These are phyloP conservation scores for Lagerstroemia speciosa DNA, from an alignment of 345 rosid species.

Conservation along the genomic window DNA sequence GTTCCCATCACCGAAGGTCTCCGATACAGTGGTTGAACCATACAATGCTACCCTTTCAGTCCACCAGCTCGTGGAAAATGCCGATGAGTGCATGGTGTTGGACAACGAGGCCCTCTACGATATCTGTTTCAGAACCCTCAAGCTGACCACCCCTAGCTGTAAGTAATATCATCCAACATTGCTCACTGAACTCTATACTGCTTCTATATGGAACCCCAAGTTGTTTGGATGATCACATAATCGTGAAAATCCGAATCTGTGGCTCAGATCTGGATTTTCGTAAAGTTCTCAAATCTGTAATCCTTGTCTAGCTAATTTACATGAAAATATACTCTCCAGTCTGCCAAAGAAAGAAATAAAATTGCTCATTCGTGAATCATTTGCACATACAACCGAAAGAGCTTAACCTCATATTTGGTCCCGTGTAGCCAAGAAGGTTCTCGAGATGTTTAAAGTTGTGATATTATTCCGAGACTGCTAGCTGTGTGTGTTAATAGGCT, in stretches of 20 bases:
- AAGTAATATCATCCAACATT: background rate
- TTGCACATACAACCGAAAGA: background rate
- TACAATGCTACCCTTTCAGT: conserved; percentile 31
- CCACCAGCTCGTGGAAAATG: conserved; percentile 30
- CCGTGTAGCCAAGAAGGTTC: background rate
- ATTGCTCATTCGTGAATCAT: background rate
- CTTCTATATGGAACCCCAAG: background rate
- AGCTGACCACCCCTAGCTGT: conserved; percentile 27
- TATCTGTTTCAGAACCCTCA: conserved; percentile 28
- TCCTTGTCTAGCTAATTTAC: background rate
- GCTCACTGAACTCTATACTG: background rate
- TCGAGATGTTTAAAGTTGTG: background rate
- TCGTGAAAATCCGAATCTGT: no score
- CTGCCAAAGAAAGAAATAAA: background rate
- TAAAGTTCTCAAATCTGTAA: background rate
- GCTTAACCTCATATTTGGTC: background rate
- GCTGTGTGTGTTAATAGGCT: background rate
- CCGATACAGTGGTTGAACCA: conserved; percentile 28
- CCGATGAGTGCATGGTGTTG: conserved; percentile 31
- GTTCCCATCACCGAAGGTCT: conserved; percentile 29
- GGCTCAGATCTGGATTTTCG: background rate
- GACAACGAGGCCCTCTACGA: conserved; percentile 26
- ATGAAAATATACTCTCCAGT: background rate
- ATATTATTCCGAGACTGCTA: background rate
- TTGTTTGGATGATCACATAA: background rate